A percentile compares a stretch with the other conserved stretches of the same genome.
phyloP scores from a whole-genome alignment of 768 basidiomycete genomes.

The Candolleomyces eurysporus region DNA sequence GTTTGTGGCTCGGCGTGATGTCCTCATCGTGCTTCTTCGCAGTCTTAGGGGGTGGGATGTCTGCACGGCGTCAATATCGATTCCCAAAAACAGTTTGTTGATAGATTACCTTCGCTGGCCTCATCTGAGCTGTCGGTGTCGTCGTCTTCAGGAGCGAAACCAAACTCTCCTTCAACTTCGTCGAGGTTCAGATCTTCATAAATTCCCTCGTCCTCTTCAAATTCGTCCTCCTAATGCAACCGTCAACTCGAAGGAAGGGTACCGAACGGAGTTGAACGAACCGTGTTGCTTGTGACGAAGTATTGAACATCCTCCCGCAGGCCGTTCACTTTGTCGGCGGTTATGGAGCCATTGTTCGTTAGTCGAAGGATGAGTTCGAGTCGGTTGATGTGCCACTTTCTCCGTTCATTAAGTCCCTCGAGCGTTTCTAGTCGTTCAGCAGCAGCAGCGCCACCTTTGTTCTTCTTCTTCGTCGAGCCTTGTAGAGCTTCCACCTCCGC shows the following conservation, averaged over 20 bases:
- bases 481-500: constrained; percentile 91
- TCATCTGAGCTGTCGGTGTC: constrained; percentile 77
- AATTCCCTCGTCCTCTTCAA: constrained; percentile 95
- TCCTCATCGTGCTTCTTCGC: constrained; percentile 73
- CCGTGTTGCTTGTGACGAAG: constrained; percentile 94
- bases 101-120: constrained; percentile 64
- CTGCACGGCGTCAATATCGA: background rate
- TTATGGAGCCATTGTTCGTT: constrained; percentile 88
- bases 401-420: constrained; percentile 86
- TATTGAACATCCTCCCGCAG: constrained; percentile 95
- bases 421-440: constrained; percentile 79
- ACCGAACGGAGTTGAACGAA: constrained; percentile 37
- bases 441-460: constrained; percentile 61
- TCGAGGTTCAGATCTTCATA: constrained; percentile 98
- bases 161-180: constrained; percentile 94
- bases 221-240: constrained; percentile 80
- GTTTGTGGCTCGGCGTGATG: constrained; percentile 69
- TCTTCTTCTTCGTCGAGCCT: constrained; percentile 81
- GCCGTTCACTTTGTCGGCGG: constrained; percentile 73
- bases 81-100: background rate
- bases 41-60: constrained; percentile 51
- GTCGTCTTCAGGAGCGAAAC: constrained; percentile 71
- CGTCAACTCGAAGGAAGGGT: background rate
- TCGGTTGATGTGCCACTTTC: constrained; percentile 92
- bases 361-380: constrained; percentile 92